Evolutionary conservation across 2,329 filamentous ascomycete species (phyloP), one percentile per base, ranked within the genome.

Genomic region (Gyromitra esculenta): DNA sequence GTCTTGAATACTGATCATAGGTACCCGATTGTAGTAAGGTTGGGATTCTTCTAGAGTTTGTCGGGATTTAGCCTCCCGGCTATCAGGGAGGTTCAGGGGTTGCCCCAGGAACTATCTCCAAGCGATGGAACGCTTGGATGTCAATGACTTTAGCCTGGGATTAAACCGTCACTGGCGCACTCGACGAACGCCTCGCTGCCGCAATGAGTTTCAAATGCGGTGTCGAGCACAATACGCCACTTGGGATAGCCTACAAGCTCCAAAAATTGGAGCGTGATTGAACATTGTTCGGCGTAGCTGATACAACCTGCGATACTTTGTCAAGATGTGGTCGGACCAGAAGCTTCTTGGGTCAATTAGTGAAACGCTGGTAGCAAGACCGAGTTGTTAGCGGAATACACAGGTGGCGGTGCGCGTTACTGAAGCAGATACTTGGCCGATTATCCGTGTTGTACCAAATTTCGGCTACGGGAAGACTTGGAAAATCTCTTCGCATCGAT

Each of bases 111-210:
- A 52, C 48, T 5, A n/a, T 21, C 48, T 52, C n/a, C 48, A 35
- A 31, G 18, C 25, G 21, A 21, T 52, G 9, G 48, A 25, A 9
- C 52, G 52, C 52, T 56, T 21, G 52, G 52, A 56, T 56, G 52
- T 35, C 52, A 56, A 35, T 56, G 52, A 56, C 25, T 56, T 56
- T 56, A 56, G 52, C 52, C 52, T 39, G n/a, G 25, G 54, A 18
- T 31, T 56, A 21, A 56, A 56, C 52, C 52, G 21, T 56, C 21
- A 18, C 21, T 31, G 9, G 8, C 52, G 25, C 31, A 13, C 52
- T 56, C 52, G 52, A n/a, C 48, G 11, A 52, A 18, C 48, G 48
- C 48, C 48, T 52, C 48, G 52, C 52, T 56, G 8, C 52, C 52
- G 52, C 15, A 5, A 15, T 56, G 15, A 5, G 9, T 56, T 13